Evolutionary conservation across 169 alveolate genomes (phyloP).

Genomic region (Plasmodium vivax): DNA sequence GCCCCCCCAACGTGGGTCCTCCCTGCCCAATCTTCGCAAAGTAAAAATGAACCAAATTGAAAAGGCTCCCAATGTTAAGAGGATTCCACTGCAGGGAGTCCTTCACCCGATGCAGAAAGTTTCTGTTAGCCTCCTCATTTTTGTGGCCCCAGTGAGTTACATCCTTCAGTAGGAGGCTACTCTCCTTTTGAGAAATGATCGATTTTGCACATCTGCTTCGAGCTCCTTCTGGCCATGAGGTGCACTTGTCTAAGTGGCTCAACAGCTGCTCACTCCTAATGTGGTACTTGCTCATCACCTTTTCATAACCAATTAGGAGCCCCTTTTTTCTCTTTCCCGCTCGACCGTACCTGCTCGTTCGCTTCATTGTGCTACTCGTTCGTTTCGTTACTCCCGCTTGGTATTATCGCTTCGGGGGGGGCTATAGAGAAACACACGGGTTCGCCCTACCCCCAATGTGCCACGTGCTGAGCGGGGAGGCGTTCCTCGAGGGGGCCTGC

Average conservation of each 20-base stretch:
- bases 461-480: neutral
- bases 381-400: neutral
- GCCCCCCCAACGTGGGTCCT: neutral
- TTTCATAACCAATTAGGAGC: constrained; percentile 3
- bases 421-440: neutral
- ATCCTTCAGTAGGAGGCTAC: neutral
- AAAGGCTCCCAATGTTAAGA: constrained; percentile 18
- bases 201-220: constrained; percentile 36
- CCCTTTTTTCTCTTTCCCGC: neutral
- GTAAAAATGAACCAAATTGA: constrained; percentile 51
- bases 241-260: neutral
- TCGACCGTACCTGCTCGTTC: constrained; percentile 6
- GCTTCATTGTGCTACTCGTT: neutral
- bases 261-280: neutral
- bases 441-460: neutral
- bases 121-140: neutral
- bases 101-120: constrained; percentile 11
- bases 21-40: neutral
- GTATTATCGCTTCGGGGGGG: neutral
- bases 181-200: constrained; percentile 15
- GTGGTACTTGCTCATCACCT: neutral
- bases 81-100: constrained; percentile 29
- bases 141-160: neutral
- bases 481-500: too few species aligned
- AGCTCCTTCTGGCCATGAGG: neutral